Evolutionary conservation across 2,329 filamentous ascomycete genomes (phyloP).

Genomic region (Ceratocystis eucalypticola): DNA sequence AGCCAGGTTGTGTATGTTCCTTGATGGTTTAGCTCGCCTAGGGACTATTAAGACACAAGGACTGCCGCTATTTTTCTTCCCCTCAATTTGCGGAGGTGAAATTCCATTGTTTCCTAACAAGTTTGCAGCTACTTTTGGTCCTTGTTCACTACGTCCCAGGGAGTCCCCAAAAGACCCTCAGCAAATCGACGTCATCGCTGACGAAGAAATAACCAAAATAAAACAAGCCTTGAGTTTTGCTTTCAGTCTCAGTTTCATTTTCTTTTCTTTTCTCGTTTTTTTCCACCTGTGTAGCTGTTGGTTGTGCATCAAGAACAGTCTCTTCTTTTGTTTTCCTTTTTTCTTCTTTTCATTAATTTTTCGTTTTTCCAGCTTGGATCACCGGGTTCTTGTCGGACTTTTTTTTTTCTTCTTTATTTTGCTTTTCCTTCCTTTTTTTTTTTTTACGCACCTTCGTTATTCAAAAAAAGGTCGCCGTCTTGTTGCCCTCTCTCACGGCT

Average conservation of each 20-base stretch:
- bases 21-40: no score
- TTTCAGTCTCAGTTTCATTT: neutral
- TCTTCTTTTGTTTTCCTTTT: neutral
- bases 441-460: neutral
- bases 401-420: neutral
- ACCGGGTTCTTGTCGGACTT: neutral
- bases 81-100: neutral
- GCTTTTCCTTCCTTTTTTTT: neutral
- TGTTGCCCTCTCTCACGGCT: neutral
- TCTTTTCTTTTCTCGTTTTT: neutral
- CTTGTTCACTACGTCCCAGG: neutral
- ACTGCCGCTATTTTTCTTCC: neutral
- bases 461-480: neutral
- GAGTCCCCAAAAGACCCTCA: neutral
- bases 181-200: slow-evolving; percentile 2
- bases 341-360: neutral
- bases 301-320: neutral
- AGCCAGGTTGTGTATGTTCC: no score
- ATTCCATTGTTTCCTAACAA: no score
- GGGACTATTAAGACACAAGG: no score
- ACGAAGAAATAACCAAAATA: neutral
- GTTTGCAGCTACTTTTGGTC: no score
- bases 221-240: neutral
- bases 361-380: neutral
- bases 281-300: neutral